These are phyloP conservation scores for Kondoa malvinella DNA, from an alignment of 768 basidiomycete genomes.

Conservation along the genomic window DNA sequence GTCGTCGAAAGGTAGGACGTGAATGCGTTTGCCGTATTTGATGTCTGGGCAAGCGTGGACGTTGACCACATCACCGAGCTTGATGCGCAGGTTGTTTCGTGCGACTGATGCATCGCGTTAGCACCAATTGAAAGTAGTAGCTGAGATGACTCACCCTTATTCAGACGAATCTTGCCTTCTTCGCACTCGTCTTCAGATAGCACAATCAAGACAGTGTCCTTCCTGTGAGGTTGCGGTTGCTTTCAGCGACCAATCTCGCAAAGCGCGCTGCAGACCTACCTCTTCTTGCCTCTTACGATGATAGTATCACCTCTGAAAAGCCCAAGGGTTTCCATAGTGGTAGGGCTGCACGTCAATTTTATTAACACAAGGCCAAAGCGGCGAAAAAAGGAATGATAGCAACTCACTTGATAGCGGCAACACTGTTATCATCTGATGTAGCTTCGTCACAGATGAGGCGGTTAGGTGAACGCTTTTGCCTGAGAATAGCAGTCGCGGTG, in stretches of 20 bases:
- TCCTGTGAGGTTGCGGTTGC: too few species aligned
- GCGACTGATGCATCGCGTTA: slow-evolving; percentile 45
- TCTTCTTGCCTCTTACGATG: slow-evolving; percentile 70
- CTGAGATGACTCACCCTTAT: slow-evolving; percentile 46
- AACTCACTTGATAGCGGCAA: slow-evolving; percentile 32
- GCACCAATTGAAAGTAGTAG: background rate
- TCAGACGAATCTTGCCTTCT: slow-evolving; percentile 93
- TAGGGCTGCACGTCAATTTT: slow-evolving; percentile 65
- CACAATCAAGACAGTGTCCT: slow-evolving; percentile 62
- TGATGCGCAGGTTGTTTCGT: slow-evolving; percentile 95
- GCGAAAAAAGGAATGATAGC: slow-evolving; percentile 8
- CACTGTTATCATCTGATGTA: slow-evolving; percentile 86
- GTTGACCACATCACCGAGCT: slow-evolving; percentile 87
- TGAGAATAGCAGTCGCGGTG: slow-evolving; percentile 79
- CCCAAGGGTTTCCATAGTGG: slow-evolving; percentile 82
- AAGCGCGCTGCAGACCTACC: too few species aligned
- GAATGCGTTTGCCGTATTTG: slow-evolving; percentile 96
- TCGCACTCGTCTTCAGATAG: slow-evolving; percentile 90
- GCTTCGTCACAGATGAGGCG: slow-evolving; percentile 94
- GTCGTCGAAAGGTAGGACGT: slow-evolving; percentile 93
- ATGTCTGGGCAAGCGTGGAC: slow-evolving; percentile 94
- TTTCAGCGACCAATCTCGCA: background rate
- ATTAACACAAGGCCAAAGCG: slow-evolving; percentile 4
- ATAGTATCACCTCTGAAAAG: slow-evolving; percentile 91
- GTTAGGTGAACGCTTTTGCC: slow-evolving; percentile 96